Percentiles rank a stretch among this genome's conserved stretches.
phyloP scores from a whole-genome alignment of 495 filamentous ascomycete species.

The Neurospora sp. region DNA sequence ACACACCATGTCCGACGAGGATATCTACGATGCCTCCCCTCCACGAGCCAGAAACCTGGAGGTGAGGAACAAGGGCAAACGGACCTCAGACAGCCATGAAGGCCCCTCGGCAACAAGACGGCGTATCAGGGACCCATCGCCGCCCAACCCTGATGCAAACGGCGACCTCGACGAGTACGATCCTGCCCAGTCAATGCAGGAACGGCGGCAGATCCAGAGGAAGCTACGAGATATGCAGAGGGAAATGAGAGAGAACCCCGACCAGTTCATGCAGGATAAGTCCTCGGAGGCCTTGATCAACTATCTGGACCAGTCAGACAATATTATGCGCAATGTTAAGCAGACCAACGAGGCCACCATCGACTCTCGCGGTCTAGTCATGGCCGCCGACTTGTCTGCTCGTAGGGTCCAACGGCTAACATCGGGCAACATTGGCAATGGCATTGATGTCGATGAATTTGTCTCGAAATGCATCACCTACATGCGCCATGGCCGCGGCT shows the following conservation, averaged over 20 bases:
- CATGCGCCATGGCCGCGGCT: constrained; percentile 57
- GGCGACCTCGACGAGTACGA: constrained; percentile 55
- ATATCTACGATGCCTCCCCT: not conserved
- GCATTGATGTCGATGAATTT: constrained; percentile 88
- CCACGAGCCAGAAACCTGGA: not conserved
- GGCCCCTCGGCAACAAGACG: constrained; percentile 26
- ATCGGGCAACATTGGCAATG: constrained; percentile 55
- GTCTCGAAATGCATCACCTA: constrained; percentile 82
- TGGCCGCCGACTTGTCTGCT: constrained; percentile 63
- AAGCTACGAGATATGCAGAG: constrained; percentile 56
- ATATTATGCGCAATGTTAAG: constrained; percentile 58
- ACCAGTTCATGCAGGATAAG: constrained; percentile 51
- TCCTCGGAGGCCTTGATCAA: constrained; percentile 42
- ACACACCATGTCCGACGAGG: not conserved
- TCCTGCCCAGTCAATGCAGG: constrained; percentile 75
- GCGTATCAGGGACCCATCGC: constrained; percentile 28
- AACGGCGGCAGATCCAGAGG: constrained; percentile 60
- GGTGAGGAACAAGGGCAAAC: constrained; percentile 35
- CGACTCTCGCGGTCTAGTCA: constrained; percentile 75
- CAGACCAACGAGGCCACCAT: constrained; percentile 90
- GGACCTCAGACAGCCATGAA: constrained; percentile 37
- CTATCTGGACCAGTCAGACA: constrained; percentile 55
- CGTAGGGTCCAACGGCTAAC: constrained; percentile 63
- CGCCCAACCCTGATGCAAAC: not conserved
- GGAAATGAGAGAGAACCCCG: constrained; percentile 60